A percentile compares a stretch with the other conserved stretches of the same genome.
Conservation (phyloP, 352 stramenopile genomes). For the Thalassiosira hispida region DNA sequence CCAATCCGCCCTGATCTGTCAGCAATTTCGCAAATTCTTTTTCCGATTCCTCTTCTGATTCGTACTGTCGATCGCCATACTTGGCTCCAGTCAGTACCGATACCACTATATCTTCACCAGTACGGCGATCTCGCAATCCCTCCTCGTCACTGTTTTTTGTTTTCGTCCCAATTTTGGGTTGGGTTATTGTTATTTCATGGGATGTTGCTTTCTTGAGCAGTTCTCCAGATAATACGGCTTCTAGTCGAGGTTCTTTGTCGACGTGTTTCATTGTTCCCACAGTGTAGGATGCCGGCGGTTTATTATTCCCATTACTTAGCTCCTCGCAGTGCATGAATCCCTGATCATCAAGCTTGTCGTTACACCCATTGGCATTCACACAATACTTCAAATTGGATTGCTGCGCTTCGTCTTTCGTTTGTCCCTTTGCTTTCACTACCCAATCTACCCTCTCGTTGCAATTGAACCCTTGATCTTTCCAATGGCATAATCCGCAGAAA, state of each 20-base stretch:
- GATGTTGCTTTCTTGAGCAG: conserved; percentile 20
- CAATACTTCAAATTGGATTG: conserved; percentile 7
- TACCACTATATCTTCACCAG: conserved; percentile 38
- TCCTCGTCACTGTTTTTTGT: conserved; percentile 16
- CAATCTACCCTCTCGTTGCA: conserved; percentile 39
- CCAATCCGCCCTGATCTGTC: neutral
- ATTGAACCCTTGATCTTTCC: conserved; percentile 19
- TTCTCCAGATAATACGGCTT: conserved; percentile 24
- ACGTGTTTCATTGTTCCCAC: conserved; percentile 4
- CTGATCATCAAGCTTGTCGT: conserved; percentile 13
- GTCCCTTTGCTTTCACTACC: conserved; percentile 3
- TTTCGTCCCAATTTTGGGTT: neutral
- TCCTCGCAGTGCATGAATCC: conserved; percentile 18
- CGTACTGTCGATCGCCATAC: conserved; percentile 47
- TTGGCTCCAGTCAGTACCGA: conserved; percentile 38
- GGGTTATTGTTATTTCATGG: conserved; percentile 11
- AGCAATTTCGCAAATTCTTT: neutral
- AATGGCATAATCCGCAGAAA: conserved; percentile 36
- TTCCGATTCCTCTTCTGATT: conserved; percentile 4
- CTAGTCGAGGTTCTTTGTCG: conserved; percentile 7
- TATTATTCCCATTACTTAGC: neutral
- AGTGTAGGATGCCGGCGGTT: neutral
- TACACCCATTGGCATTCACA: conserved; percentile 16
- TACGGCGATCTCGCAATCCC: conserved; percentile 28
- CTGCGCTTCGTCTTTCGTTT: neutral